phyloP scores from a whole-genome alignment of 768 basidiomycete genomes.

The Asterophora parasitica region DNA sequence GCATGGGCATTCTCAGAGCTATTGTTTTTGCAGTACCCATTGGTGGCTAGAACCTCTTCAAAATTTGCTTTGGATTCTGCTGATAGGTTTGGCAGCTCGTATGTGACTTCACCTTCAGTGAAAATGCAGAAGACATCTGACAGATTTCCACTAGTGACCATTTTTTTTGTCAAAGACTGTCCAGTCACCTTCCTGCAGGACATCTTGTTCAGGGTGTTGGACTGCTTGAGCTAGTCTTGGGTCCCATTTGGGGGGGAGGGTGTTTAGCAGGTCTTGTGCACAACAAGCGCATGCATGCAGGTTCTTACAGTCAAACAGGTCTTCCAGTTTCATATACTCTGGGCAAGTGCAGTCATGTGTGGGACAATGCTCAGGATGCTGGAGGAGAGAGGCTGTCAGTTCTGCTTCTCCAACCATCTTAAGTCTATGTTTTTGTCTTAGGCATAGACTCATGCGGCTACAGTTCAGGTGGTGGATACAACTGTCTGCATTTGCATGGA shows the following conservation, averaged over 20 bases:
- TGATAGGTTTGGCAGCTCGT: neutral
- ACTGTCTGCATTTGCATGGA: constrained; percentile 19
- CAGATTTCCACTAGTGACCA: neutral
- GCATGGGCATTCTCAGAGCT: neutral
- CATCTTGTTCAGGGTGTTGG: neutral
- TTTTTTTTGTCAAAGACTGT: neutral
- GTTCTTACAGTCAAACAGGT: neutral
- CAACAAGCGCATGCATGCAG: constrained; percentile 14
- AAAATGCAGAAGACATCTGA: constrained; percentile 1
- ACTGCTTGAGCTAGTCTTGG: neutral
- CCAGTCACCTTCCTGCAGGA: neutral
- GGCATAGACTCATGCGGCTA: constrained; percentile 11
- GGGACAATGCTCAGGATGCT: neutral
- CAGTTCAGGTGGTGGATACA: constrained; percentile 1
- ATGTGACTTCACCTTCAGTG: neutral
- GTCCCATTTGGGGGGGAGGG: constrained; percentile 20
- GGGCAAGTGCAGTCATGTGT: neutral
- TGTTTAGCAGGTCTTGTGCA: constrained; percentile 13
- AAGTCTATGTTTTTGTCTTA: constrained; percentile 13
- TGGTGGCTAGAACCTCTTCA: neutral
- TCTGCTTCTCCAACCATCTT: constrained; percentile 8
- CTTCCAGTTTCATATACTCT: neutral
- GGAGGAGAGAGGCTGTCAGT: neutral
- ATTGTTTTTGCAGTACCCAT: neutral
- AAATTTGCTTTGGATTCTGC: no score